Evolutionary conservation across 1,139 yeast genomes (phyloP), one percentile per base, ranked within the genome.

Genomic region (Scheffersomyces stambukii): DNA sequence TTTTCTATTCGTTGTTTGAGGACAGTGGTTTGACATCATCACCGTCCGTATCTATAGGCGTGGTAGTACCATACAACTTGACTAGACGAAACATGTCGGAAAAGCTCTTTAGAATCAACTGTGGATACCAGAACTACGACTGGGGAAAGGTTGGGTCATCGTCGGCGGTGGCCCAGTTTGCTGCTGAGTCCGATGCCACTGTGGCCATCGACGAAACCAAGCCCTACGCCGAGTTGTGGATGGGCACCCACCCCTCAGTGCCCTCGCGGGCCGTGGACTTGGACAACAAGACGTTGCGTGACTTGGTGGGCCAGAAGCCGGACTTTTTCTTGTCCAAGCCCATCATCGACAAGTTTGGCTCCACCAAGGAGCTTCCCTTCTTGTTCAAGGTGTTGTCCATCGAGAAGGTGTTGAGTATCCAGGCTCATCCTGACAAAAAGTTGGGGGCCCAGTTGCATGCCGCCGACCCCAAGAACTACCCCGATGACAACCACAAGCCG

Each of bases 401-500:
- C 49, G 79, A 79, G 46, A 91, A 91, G 59, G 98, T 94, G 12
- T 73, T 91, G 48, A 80, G 93, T 11, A 89, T 91, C 54, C 99
- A 91, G 63, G 97, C 98, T 12, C 99, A 91, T 52, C 99, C 99
- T 16, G 97, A 91, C 61, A 91, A 91, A 63, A 59, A 67, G 16
- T 68, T 91, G 34, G 99, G 84, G 21, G 77, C 73, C 25, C 75
- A 75, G 41, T 69, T 91, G 48, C 95, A 83, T 52, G 70, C 73
- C 9, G 61, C 70, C 18, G 97, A 91, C 60, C 97, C 98, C 32
- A 78, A 79, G 47, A 84, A 91, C 61, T 91, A 93, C 57, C 98
- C 97, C 4, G 99, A 91, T 60, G 95, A 79, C 54, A 91, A 91
- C 66, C 99, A 91, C 63, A 91, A 91, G 67, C 99, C 99, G 13